Evolutionary conservation across 306 rosid species (phyloP), one percentile per base, ranked within the genome.

Genomic region (Crotalaria pallida): DNA sequence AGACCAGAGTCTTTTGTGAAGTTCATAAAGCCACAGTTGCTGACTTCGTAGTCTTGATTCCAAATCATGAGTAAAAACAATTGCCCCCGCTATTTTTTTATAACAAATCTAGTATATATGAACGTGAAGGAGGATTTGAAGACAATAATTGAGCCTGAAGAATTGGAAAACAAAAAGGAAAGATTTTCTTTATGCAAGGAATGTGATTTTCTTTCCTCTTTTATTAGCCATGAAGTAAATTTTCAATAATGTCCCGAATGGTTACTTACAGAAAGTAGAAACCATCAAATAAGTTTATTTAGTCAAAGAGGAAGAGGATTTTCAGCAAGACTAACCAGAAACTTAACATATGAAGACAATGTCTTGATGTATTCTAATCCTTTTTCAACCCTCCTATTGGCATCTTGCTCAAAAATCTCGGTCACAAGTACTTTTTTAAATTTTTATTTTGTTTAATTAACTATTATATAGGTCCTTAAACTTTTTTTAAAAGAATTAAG

Each of bases 331-430:
- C 27, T 4, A 26, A 6, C 17, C 71, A 10, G 26, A 47, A 9
- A 7, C 16, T 27, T n/a, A 49, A 17, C 26, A 17, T 12, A 2
- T 2, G 23, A 51, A 41, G 47, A 69, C 10, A n/a, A 24, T 60
- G 40, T 44, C 49, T 11, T 38, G 5, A 50, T 33, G 10, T 7
- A 24, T 2, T 56, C 77, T 85, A 85, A 75, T 83, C 76, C 84
- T 60, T 85, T 71, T 88, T 84, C 69, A 77, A 70, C 26, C 87
- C 66, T 60, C 84, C 81, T 72, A 29, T 68, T n/a, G 88, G 85
- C 52, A 83, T 83, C 73, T 84, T 79, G 80, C 94, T 81, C n/a
- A n/a, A n/a, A n/a, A n/a, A n/a, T n/a, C n/a, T n/a, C n/a, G n/a
- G n/a, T n/a, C n/a, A n/a, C n/a, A n/a, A n/a, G n/a, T n/a, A n/a